These are phyloP conservation scores for Bremia lactucae DNA, from an alignment of 352 stramenopile species.

Conservation along the genomic window DNA sequence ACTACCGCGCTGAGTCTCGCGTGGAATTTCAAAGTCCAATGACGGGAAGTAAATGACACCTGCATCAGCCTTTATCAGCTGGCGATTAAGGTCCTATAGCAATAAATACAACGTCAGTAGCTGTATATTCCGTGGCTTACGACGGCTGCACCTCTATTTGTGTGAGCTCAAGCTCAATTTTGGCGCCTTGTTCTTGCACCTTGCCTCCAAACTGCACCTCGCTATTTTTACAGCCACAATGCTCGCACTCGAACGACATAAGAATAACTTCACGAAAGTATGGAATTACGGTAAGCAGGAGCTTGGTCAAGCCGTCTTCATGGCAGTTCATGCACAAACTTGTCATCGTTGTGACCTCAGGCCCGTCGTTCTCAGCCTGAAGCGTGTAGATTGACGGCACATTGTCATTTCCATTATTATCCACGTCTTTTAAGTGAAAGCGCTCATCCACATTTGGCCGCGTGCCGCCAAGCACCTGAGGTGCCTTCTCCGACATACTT, in stretches of 20 bases:
- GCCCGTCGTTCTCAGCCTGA: conserved; percentile 42
- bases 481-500: conserved; percentile 57
- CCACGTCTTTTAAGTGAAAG: conserved; percentile 29
- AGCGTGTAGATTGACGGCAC: conserved; percentile 29
- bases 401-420: conserved; percentile 10
- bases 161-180: conserved; percentile 44
- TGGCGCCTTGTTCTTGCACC: conserved; percentile 55
- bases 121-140: too few relatives aligned
- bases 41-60: conserved; percentile 62
- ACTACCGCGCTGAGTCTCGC: conserved; percentile 69
- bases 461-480: conserved; percentile 41
- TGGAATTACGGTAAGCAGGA: conserved; percentile 89
- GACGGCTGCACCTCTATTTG: conserved; percentile 11
- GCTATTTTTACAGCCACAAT: conserved; percentile 79
- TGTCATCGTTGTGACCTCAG: conserved; percentile 50
- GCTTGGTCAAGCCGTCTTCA: conserved; percentile 74
- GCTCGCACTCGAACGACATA: conserved; percentile 87
- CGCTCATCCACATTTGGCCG: conserved; percentile 44
- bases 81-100: conserved; percentile 73
- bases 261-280: conserved; percentile 93
- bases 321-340: conserved; percentile 88
- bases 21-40: conserved; percentile 87
- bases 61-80: conserved; percentile 87
- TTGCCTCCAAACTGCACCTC: conserved; percentile 58
- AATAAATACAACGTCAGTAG: conserved; percentile 1